Conservation (phyloP, 2,329 filamentous ascomycete species). For the Torrubiella hemipterigena region DNA sequence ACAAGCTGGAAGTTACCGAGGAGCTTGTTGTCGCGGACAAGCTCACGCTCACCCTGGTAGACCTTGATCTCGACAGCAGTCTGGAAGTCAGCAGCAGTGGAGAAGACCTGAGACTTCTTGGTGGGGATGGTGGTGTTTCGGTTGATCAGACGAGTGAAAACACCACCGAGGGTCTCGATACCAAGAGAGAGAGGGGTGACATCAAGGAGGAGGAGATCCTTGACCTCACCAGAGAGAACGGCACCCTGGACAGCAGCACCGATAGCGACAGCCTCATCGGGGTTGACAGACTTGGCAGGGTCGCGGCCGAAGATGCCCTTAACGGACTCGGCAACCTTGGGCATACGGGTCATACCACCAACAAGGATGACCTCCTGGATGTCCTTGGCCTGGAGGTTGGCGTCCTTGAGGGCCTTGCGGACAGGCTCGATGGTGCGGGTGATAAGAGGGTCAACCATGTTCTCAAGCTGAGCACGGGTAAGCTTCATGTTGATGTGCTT, state of each 20-base stretch:
- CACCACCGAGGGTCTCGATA: constrained; percentile 96
- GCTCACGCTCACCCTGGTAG: constrained; percentile 98
- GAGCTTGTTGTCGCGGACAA: constrained; percentile 96
- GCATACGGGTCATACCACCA: constrained; percentile 99
- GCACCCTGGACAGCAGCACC: constrained; percentile 96
- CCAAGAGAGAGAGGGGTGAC: constrained; percentile 92
- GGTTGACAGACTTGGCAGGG: constrained; percentile 96
- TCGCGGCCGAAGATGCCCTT: constrained; percentile 96
- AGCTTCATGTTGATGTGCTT: constrained; percentile 99
- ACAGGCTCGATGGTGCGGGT: constrained; percentile 79
- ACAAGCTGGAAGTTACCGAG: constrained; percentile 99
- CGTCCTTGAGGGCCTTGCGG: constrained; percentile 94
- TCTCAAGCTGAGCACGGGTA: constrained; percentile 83
- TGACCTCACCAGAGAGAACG: constrained; percentile 92
- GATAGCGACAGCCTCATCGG: constrained; percentile 94
- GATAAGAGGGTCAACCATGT: constrained; percentile 84
- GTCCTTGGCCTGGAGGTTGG: constrained; percentile 78
- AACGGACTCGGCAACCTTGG: constrained; percentile 91
- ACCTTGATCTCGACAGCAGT: constrained; percentile 99
- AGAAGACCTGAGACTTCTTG: constrained; percentile 99
- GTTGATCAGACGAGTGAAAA: constrained; percentile 97
- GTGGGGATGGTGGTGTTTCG: constrained; percentile 98
- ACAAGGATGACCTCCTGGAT: constrained; percentile 97
- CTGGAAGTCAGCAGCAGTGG: constrained; percentile 95
- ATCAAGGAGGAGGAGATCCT: constrained; percentile 87